Evolutionary conservation across 2,329 filamentous ascomycete genomes (phyloP), one percentile per base, ranked within the genome.

Genomic region (Fusarium torulosum): DNA sequence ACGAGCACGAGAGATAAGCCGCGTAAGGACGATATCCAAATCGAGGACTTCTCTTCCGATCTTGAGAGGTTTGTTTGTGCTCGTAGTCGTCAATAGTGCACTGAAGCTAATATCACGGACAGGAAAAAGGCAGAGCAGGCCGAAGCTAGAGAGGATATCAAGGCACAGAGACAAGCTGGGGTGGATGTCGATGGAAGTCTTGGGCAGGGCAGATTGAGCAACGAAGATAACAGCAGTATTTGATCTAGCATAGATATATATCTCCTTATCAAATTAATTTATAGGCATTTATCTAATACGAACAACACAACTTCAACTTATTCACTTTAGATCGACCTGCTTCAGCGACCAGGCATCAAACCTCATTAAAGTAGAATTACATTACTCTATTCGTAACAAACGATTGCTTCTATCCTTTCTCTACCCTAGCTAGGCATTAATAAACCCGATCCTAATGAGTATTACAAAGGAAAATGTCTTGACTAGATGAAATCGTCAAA

Each of bases 91-190:
- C n/a, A 11, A 17, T 7, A 23, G 13, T 31, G 11, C 13, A 25
- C 4, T 4, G 11, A 33, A 47, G 15, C 55, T 71, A 37, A 69
- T 19, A 15, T 7, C 42, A 20, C 17, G 17, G 2, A 2, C 21
- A 71, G 69, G 45, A 71, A 71, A 46, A 71, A 69, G 41, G 53
- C 54, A 6, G 68, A 71, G 43, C 69, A 71, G 37, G 53, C 68
- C 15, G 56, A 63, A 20, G 68, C 68, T 17, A 55, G 69, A 44
- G 62, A 65, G 31, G 46, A 67, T 3, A 59, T 71, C 31, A 71
- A 69, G 27, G 42, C 63, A 7, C 49, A 69, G 47, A 63, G 68
- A 35, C 42, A 57, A 33, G 68, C 66, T 3, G 69, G 69, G 17
- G 59, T 65, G 10, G 59, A 71, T 45, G 52, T 71, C 4, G 66